These are phyloP conservation scores for Aaosphaeria pasadenensis DNA, from an alignment of 2,329 filamentous ascomycete genomes.

Conservation along the genomic window DNA sequence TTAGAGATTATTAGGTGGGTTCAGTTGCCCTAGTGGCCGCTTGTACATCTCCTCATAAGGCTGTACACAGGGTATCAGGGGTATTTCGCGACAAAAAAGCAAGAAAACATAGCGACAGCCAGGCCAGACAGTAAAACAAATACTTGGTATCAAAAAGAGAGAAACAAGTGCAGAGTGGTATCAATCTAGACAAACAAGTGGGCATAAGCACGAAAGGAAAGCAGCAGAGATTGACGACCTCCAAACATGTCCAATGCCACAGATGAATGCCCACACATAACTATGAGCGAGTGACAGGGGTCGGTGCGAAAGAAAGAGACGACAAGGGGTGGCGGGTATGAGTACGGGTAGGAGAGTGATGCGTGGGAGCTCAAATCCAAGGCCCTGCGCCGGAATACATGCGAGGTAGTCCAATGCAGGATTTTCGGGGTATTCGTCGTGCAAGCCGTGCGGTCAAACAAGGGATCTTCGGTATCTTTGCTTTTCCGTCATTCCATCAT, in stretches of 20 bases:
- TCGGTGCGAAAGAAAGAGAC: conserved; percentile 17
- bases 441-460: conserved; percentile 37
- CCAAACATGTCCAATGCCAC: conserved; percentile 34
- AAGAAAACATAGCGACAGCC: conserved; percentile 21
- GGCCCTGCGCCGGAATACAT: conserved; percentile 19
- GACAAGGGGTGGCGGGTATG: conserved; percentile 25
- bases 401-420: conserved; percentile 18
- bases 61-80: conserved; percentile 41
- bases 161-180: conserved; percentile 40
- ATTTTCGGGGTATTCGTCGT: conserved; percentile 30
- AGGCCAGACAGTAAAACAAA: conserved; percentile 10
- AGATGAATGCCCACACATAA: conserved; percentile 25
- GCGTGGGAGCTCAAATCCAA: conserved; percentile 29
- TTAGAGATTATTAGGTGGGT: conserved; percentile 39
- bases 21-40: conserved; percentile 38
- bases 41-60: conserved; percentile 39
- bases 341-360: conserved; percentile 2
- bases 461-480: conserved; percentile 37
- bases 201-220: conserved; percentile 14
- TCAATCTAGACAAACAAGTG: conserved; percentile 40
- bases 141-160: conserved; percentile 39
- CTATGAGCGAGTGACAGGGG: conserved; percentile 24
- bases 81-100: conserved; percentile 37
- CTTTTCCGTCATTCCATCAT: conserved; percentile 45
- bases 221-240: conserved; percentile 29